A percentile compares a stretch with the other conserved stretches of the same genome.
These are phyloP conservation scores for Chlamydomonas incerta DNA, from an alignment of 139 green algal genomes.

Conservation along the genomic window DNA sequence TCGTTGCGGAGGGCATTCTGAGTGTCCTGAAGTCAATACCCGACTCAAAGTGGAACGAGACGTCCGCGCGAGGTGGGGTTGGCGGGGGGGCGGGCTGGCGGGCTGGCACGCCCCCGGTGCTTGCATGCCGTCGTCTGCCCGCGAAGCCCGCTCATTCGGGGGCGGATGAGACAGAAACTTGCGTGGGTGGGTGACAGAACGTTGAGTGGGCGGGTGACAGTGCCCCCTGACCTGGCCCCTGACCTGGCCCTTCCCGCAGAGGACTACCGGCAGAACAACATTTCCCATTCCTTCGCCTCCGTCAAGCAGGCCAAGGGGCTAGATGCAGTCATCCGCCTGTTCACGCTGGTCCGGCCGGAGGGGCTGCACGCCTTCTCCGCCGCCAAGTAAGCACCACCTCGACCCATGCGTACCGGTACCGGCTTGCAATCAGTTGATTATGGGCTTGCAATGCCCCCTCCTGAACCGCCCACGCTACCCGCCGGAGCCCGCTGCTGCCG, in stretches of 20 bases:
- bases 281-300: constrained; percentile 40
- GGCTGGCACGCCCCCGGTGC: too few species aligned
- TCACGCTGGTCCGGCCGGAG: constrained; percentile 61
- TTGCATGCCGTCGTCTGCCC: too few species aligned
- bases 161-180: too few species aligned
- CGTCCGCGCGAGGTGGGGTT: constrained; percentile 12
- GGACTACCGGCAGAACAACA: constrained; percentile 55
- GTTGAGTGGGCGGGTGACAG: too few species aligned
- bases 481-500: too few species aligned
- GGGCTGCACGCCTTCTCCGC: constrained; percentile 61
- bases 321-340: constrained; percentile 48
- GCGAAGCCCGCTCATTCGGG: too few species aligned
- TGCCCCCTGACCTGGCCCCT: too few species aligned
- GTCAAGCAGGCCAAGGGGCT: constrained; percentile 27
- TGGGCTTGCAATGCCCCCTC: background rate
- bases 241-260: background rate
- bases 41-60: constrained; percentile 47
- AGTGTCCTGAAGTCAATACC: constrained; percentile 33
- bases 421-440: too few species aligned
- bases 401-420: too few species aligned
- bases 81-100: too few species aligned
- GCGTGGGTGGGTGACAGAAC: too few species aligned
- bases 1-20: constrained; percentile 57
- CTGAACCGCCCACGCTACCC: background rate
- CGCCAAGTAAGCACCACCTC: background rate